Evolutionary conservation across 345 rosid genomes (phyloP), one percentile per base, ranked within the genome.

Genomic region (Eucalyptus fibrosa): DNA sequence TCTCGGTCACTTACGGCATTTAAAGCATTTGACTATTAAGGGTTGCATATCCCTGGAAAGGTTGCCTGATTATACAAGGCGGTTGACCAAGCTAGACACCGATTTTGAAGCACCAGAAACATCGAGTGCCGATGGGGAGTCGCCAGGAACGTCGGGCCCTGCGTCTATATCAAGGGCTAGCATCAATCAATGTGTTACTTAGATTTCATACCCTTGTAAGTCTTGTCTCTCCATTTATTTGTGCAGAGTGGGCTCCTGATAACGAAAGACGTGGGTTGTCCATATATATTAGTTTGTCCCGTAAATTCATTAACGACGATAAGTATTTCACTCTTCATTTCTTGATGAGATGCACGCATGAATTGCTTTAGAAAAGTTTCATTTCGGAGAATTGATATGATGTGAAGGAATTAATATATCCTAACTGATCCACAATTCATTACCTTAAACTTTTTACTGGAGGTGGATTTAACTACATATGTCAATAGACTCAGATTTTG

Each of bases 391-490:
- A 51, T 51, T 51, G 55, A 51, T 51, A 51, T 51, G 4, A 51
- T 18, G 9, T 51, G 23, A 51, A 51, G 4, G 0, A 51, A 51
- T 7, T 51, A 51, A 18, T 18, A 51, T 18, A 18, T 51, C 55
- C 1, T 7, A 18, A 51, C 0, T 0, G 4, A 51, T 51, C 21
- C 21, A 17, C 55, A 51, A 7, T 17, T 17, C 9, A 18, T 51
- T 51, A 51, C 1, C 23, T 7, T 51, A 0, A 51, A 3, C 4
- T 1, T 51, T 51, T 51, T 51, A 3, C 2, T 3, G 0, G 0
- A 18, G 55, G 4, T 51, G 9, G 55, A 51, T 51, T 1, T 51
- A 51, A 51, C 8, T 51, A 51, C 0, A 50, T 2, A 51, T 17
- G 55, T 51, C 55, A 51, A 51, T 51, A 0, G 9, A 51, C 9